Percentiles rank a stretch among this genome's conserved stretches.
Conservation (phyloP, 2,329 filamentous ascomycete genomes). For the Pseudocercospora vitis region DNA sequence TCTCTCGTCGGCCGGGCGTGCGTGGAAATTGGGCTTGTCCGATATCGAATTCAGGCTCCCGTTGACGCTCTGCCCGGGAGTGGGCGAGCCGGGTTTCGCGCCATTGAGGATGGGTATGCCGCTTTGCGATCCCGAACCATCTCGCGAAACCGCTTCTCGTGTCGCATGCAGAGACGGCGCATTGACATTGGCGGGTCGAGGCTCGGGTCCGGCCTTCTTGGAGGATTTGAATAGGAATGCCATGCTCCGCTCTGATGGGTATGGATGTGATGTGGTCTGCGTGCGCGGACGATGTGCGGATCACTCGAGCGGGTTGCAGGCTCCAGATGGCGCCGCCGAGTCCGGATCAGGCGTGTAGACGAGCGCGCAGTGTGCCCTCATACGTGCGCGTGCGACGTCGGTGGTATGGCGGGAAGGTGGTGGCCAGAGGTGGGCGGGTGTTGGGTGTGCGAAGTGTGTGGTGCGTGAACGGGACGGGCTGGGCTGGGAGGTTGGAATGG, state of each 20-base stretch:
- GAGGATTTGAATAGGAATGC: constrained; percentile 56
- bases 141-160: constrained; percentile 58
- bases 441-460: neutral
- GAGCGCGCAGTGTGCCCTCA: constrained; percentile 2
- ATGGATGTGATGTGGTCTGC: neutral
- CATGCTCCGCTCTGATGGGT: constrained; percentile 35
- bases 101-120: constrained; percentile 49
- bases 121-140: constrained; percentile 39
- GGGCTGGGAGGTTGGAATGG: constrained; percentile 2
- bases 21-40: constrained; percentile 12
- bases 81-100: constrained; percentile 42
- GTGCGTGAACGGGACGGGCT: neutral
- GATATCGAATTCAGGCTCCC: constrained; percentile 40
- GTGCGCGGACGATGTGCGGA: neutral
- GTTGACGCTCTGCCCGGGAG: constrained; percentile 70
- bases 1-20: constrained; percentile 24
- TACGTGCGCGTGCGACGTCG: constrained; percentile 3
- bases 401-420: neutral
- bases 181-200: constrained; percentile 22
- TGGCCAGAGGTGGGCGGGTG: neutral
- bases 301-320: constrained; percentile 2
- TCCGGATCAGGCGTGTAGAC: neutral
- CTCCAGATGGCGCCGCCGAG: constrained; percentile 7
- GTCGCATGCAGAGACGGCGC: constrained; percentile 50
- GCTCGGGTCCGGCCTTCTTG: constrained; percentile 35